Evolutionary conservation across 345 rosid genomes (phyloP), one percentile per base, ranked within the genome.

Genomic region (Corchorus olitorius): DNA sequence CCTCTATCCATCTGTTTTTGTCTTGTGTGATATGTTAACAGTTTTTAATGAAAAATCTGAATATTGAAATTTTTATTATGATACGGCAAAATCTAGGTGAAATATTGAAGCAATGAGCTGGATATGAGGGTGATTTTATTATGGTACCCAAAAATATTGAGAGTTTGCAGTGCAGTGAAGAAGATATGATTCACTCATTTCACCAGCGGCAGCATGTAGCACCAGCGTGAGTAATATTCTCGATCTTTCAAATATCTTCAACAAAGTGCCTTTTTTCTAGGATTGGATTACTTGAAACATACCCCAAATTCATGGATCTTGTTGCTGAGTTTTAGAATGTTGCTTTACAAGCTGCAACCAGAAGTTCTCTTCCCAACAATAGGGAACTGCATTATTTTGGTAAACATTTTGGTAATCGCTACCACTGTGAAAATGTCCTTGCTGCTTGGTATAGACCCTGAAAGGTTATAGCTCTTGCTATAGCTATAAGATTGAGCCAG

Each of bases 61-160:
- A 71, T 72, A 22, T 39, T 13, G 13, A 50, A 56, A 33, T 39
- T 54, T 61, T 16, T 68, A 54, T 71, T 75, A 65, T 83, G 35
- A 68, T 56, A 86, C 89, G 88, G 50, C 89, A 80, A 79, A 76
- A 65, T 78, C 83, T 77, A 59, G 71, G 48, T 39, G 75, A 81
- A 6, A 68, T 69, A 63, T 66, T 73, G 62, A 84, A 83, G 83
- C 81, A 81, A 61, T 76, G 82, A 83, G 67, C 74, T 65, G 81
- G 74, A 60, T 64, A 73, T 78, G 75, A 70, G 61, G 45, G 20
- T 67, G n/a, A 50, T 49, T 58, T 12, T 27, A 11, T 52, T 14
- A 9, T 39, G 50, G 59, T 72, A 60, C 59, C 56, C 22, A 22
- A 48, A 43, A 19, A 41, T 27, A 48, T 55, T 19, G 56, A 33